These are phyloP conservation scores for Rhizopus arrhizus DNA, from an alignment of 371 early-diverging fungal genomes.

Conservation along the genomic window DNA sequence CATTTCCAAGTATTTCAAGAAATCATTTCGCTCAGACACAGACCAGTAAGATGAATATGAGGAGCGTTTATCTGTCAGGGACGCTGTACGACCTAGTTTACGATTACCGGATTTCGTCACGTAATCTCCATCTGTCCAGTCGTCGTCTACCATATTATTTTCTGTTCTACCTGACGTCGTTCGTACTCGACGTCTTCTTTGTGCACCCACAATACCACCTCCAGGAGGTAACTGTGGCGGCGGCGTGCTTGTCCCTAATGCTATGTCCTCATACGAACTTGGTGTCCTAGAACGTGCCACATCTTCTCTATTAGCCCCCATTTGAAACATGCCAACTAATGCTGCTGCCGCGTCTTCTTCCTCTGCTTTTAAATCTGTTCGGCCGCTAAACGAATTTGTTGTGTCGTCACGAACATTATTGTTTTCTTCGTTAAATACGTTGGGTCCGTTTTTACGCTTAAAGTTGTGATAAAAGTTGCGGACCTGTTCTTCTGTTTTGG, in stretches of 20 bases:
- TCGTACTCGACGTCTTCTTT: slow-evolving; percentile 29
- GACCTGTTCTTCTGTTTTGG: slow-evolving; percentile 83
- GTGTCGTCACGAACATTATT: slow-evolving; percentile 6
- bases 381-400: slow-evolving; percentile 21
- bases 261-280: slow-evolving; percentile 9
- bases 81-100: slow-evolving; percentile 33
- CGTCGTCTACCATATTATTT: slow-evolving; percentile 20
- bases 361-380: slow-evolving; percentile 46
- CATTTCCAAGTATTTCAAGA: slow-evolving; percentile 58
- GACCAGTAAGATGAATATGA: slow-evolving; percentile 88
- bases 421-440: slow-evolving; percentile 59
- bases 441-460: slow-evolving; percentile 67
- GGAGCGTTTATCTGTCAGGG: slow-evolving; percentile 38
- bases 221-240: slow-evolving; percentile 2
- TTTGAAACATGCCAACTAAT: slow-evolving; percentile 52
- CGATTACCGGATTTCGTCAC: slow-evolving; percentile 17
- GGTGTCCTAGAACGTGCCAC: slow-evolving; percentile 23
- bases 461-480: slow-evolving; percentile 80
- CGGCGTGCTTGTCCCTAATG: background rate
- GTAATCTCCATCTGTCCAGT: slow-evolving; percentile 35
- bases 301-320: slow-evolving; percentile 34
- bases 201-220: background rate
- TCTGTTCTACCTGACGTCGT: slow-evolving; percentile 34
- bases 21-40: slow-evolving; percentile 75
- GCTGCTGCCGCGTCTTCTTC: slow-evolving; percentile 61